A percentile compares a stretch with the other conserved stretches of the same genome.
These are phyloP conservation scores for Colletotrichum acutatum DNA, from an alignment of 2,329 filamentous ascomycete species.

Conservation along the genomic window DNA sequence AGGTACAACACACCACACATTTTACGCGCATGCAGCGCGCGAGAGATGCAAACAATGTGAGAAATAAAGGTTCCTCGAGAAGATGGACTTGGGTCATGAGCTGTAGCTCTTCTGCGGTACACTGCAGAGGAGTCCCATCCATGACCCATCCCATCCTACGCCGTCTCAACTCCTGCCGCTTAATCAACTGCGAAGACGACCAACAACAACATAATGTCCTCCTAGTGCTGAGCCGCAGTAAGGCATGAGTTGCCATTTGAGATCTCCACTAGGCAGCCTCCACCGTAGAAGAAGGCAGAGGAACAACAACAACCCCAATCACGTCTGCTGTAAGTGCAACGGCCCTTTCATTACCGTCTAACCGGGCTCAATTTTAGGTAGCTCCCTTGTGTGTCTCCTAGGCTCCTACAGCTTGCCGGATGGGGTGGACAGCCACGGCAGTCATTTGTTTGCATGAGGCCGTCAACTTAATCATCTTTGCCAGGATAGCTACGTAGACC, in stretches of 20 bases:
- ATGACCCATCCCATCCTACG: not conserved
- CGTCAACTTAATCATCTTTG: conserved; percentile 7
- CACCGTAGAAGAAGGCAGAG: not conserved
- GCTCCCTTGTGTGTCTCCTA: not conserved
- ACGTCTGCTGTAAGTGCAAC: conserved; percentile 7
- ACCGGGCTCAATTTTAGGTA: not conserved
- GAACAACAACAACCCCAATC: not conserved
- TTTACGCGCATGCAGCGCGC: not conserved
- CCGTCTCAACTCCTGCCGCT: not conserved
- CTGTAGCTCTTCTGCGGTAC: not conserved
- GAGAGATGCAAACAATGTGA: not conserved
- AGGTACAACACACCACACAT: conserved; percentile 9
- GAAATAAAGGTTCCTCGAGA: not conserved
- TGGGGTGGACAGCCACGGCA: not conserved
- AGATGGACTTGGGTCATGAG: not conserved
- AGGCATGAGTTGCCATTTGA: not conserved
- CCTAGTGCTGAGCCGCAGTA: not conserved
- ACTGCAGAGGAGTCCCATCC: not conserved
- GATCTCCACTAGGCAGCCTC: not conserved
- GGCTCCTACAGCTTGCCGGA: not conserved
- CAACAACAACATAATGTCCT: not conserved
- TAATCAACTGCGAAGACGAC: not conserved
- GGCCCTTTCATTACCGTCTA: not conserved
- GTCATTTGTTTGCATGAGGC: conserved; percentile 12
- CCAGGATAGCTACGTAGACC: conserved; percentile 5